Percentiles rank a stretch among this genome's conserved stretches.
These are phyloP conservation scores for Malbranchea cinnamomea DNA, from an alignment of 2,329 filamentous ascomycete genomes.

Conservation along the genomic window DNA sequence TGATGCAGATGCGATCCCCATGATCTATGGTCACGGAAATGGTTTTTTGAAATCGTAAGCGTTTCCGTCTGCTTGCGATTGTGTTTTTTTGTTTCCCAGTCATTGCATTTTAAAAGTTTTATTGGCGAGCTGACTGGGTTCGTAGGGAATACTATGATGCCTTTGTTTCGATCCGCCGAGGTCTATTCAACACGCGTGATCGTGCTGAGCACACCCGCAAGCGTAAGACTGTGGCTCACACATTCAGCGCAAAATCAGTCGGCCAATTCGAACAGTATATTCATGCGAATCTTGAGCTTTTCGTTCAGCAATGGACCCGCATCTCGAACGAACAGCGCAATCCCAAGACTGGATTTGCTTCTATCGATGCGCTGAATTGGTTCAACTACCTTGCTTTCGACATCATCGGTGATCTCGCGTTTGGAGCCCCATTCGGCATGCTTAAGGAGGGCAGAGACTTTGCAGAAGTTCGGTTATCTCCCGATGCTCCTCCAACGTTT, in stretches of 20 bases:
- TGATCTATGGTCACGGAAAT: conserved; percentile 66
- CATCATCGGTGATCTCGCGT: conserved; percentile 48
- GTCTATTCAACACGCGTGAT: conserved; percentile 80
- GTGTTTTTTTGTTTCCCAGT: not conserved
- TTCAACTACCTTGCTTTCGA: conserved; percentile 55
- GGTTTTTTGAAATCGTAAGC: conserved; percentile 55
- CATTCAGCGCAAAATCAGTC: conserved; percentile 69
- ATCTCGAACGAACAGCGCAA: conserved; percentile 37
- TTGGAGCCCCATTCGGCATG: conserved; percentile 73
- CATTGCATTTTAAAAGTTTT: not conserved
- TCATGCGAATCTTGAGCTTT: conserved; percentile 58
- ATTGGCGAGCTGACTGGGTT: conserved; percentile 1
- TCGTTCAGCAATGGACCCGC: conserved; percentile 58
- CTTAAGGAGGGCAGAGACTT: conserved; percentile 59
- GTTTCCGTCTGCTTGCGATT: not conserved
- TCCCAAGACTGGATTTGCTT: conserved; percentile 40
- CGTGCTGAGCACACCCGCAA: conserved; percentile 72
- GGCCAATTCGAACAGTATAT: conserved; percentile 83
- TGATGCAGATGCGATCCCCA: conserved; percentile 57
- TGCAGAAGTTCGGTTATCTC: conserved; percentile 53
- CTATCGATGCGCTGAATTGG: conserved; percentile 63
- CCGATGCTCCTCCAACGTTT: conserved; percentile 48
- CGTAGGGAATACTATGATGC: conserved; percentile 73
- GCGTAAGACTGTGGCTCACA: conserved; percentile 76
- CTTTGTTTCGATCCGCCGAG: conserved; percentile 73